Base-by-base conservation (phyloP, 257 asterid genomes). In the Capsicum chinense region DNA sequence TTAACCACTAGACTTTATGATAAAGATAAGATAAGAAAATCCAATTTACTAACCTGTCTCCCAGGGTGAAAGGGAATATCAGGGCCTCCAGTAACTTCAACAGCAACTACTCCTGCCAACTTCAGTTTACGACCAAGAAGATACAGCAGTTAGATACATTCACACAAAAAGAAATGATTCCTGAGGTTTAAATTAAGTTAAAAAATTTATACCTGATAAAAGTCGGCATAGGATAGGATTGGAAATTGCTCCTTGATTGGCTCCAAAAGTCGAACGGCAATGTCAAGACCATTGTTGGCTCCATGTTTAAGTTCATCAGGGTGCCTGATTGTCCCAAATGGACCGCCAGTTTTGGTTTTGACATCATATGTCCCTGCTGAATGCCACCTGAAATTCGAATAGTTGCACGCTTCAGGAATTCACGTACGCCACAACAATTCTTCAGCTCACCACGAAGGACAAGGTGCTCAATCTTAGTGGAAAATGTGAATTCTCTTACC, bases 71-170 rank as follows among this genome's bases (percentile, higher is more conserved):
- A 94, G 50, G 98, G 97, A 85, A 95, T 83, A 33, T 95, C 98
- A 11, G 99, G 99, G 78, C 99, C 99, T 33, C 99, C 99, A 7
- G 99, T 93, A 57, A 95, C 82, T 87, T 97, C 97, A 71, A 97
- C 98, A 39, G 97, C 99, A 84, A 95, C 98, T 62, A 91, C 94
- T 59, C 97, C 99, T 84, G 95, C 99, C 86, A 95, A 86, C 99
- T 95, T 4, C 85, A 76, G 58, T 79, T 57, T 16, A 7, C 2
- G 1, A 56, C 16, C 5, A 9, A 2, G 39, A 2, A 47, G 12
- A 33, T 21, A 5, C n/a, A 12, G 19, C 52, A 78, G 19, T 57
- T 12, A 48, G 57, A 39, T 37, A 35, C 56, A 60, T 39, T 71
- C 58, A 2, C 33, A 70, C 15, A 60, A 76, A 15, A 71, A 54